These are phyloP conservation scores for Anthoceros angustus DNA, from an alignment of 225 moss, liverwort and hornwort genomes.

Conservation along the genomic window DNA sequence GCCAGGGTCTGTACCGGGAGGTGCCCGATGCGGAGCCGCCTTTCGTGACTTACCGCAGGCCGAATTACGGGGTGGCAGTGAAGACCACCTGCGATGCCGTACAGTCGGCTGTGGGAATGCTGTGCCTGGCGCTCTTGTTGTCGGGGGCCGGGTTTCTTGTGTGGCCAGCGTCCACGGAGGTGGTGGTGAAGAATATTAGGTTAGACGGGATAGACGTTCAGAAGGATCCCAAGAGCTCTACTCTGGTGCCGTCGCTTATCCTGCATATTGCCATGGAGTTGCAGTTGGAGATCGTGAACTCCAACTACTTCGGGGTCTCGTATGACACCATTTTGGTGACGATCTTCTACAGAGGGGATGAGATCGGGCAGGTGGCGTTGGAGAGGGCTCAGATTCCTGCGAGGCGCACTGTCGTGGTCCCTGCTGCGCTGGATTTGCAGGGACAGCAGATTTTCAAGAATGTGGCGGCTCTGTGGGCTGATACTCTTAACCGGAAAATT, in stretches of 20 bases:
- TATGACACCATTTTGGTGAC: constrained; percentile 47
- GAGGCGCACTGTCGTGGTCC: constrained; percentile 32
- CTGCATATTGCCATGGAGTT: constrained; percentile 54
- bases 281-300: constrained; percentile 41
- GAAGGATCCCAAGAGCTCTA: constrained; percentile 20
- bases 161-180: constrained; percentile 47
- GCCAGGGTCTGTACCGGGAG: not conserved
- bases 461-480: constrained; percentile 44
- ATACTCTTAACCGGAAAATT: constrained; percentile 35
- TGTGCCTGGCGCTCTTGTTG: constrained; percentile 25
- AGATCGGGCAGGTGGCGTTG: constrained; percentile 44
- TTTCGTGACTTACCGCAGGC: constrained; percentile 18
- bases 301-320: constrained; percentile 47
- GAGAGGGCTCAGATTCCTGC: constrained; percentile 31
- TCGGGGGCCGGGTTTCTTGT: constrained; percentile 23
- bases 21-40: not conserved
- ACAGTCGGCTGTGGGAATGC: constrained; percentile 11
- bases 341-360: constrained; percentile 51
- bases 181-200: constrained; percentile 41
- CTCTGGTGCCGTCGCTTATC: constrained; percentile 49
- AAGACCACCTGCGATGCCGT: constrained; percentile 7
- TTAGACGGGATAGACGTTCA: constrained; percentile 49
- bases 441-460: constrained; percentile 50
- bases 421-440: constrained; percentile 48
- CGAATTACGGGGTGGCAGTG: constrained; percentile 16